Evolutionary conservation across 805 yeast species (phyloP).

Genomic region (Yamadazyma nakazawae): DNA sequence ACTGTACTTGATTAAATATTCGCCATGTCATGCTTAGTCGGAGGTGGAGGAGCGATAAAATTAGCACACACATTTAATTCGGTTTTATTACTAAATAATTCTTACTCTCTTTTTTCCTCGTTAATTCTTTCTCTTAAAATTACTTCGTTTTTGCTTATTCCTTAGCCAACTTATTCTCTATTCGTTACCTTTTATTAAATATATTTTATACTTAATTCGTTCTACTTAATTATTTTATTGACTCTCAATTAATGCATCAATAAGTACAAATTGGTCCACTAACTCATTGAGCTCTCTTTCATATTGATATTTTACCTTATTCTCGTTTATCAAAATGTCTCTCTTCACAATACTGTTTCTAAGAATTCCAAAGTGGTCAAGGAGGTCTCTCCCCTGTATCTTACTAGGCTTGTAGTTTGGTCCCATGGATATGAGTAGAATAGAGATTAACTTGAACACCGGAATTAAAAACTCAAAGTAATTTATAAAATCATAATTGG

Average conservation of each 20-base stretch:
- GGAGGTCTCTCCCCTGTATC: slow-evolving; percentile 47
- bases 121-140: too few species aligned
- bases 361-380: slow-evolving; percentile 51
- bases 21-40: too few species aligned
- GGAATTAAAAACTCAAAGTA: slow-evolving; percentile 70
- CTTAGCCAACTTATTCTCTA: too few species aligned
- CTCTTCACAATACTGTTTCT: slow-evolving; percentile 61
- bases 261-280: slow-evolving; percentile 52
- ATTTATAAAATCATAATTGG: slow-evolving; percentile 35
- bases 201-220: too few species aligned
- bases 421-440: slow-evolving; percentile 72
- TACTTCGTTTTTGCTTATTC: too few species aligned
- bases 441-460: slow-evolving; percentile 64
- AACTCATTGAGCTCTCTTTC: slow-evolving; percentile 47
- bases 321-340: slow-evolving; percentile 40
- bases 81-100: too few species aligned
- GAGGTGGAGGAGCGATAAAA: too few species aligned
- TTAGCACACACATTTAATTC: too few species aligned
- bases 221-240: neutral
- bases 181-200: too few species aligned
- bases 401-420: slow-evolving; percentile 64
- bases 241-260: slow-evolving; percentile 41
- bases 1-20: too few species aligned
- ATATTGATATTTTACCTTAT: slow-evolving; percentile 18
- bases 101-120: too few species aligned